Evolutionary conservation across 2,329 filamentous ascomycete species (phyloP).

Genomic region (Meredithiella fracta): DNA sequence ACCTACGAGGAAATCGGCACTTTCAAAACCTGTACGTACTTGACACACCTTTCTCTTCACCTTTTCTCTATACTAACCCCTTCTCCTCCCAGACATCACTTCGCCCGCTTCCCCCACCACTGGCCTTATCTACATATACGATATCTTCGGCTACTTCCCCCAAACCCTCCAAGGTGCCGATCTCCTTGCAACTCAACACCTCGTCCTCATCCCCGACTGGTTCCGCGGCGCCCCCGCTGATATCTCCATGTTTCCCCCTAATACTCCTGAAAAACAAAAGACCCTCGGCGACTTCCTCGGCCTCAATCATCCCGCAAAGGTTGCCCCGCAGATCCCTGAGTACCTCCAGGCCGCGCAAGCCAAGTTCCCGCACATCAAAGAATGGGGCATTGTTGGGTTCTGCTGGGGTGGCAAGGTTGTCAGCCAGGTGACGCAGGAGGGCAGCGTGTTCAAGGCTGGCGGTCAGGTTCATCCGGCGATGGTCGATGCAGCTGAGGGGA

Average conservation of each 20-base stretch:
- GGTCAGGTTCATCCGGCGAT: slow-evolving; percentile 45
- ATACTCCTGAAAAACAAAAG: slow-evolving; percentile 47
- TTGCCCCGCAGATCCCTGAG: slow-evolving; percentile 34
- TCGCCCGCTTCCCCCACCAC: slow-evolving; percentile 33
- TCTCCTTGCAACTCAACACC: slow-evolving; percentile 53
- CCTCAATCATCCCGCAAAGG: slow-evolving; percentile 30
- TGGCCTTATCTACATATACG: slow-evolving; percentile 45
- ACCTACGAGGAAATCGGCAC: slow-evolving; percentile 39
- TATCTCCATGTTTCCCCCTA: slow-evolving; percentile 44
- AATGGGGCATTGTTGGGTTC: slow-evolving; percentile 45
- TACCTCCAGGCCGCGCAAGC: slow-evolving; percentile 36
- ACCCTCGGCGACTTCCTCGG: slow-evolving; percentile 41
- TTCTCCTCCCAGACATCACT: slow-evolving; percentile 23
- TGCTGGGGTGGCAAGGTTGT: slow-evolving; percentile 60
- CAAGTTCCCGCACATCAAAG: slow-evolving; percentile 37
- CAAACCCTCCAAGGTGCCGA: slow-evolving; percentile 57
- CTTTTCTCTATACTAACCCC: neutral
- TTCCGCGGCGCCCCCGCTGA: slow-evolving; percentile 57
- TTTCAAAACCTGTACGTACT: slow-evolving; percentile 32
- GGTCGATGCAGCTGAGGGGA: slow-evolving; percentile 46
- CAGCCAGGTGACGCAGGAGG: slow-evolving; percentile 31
- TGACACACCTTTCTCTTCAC: neutral
- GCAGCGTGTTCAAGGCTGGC: slow-evolving; percentile 30
- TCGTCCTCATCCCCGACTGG: slow-evolving; percentile 83
- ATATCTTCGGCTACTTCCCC: slow-evolving; percentile 55